Evolutionary conservation across 495 filamentous ascomycete species (phyloP).

Genomic region (Opeltia flavorubescens): DNA sequence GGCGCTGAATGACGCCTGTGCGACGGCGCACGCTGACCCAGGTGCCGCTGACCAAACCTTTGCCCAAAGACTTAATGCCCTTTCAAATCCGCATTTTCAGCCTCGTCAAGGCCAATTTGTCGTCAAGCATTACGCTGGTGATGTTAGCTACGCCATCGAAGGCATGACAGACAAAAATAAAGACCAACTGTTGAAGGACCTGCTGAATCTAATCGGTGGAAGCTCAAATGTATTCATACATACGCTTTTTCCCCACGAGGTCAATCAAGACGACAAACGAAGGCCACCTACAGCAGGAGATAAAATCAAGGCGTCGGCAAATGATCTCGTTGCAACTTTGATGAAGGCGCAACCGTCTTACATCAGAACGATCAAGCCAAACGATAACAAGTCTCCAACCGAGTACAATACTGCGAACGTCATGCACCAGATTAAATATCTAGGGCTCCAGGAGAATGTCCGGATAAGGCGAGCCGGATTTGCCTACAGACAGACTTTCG

Average conservation of each 20-base stretch:
- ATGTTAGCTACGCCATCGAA: constrained; percentile 87
- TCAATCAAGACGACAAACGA: constrained; percentile 91
- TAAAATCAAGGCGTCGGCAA: constrained; percentile 92
- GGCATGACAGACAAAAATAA: constrained; percentile 99
- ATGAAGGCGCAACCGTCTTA: constrained; percentile 97
- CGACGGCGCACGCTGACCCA: constrained; percentile 90
- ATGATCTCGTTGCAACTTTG: constrained; percentile 84
- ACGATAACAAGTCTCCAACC: constrained; percentile 89
- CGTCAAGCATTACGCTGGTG: constrained; percentile 97
- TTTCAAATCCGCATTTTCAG: constrained; percentile 84
- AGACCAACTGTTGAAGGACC: constrained; percentile 88
- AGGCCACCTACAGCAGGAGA: constrained; percentile 91
- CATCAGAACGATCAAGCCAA: constrained; percentile 98
- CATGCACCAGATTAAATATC: constrained; percentile 97
- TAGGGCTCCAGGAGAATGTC: constrained; percentile 97
- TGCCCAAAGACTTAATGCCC: constrained; percentile 76
- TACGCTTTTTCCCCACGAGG: constrained; percentile 76
- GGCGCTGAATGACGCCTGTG: constrained; percentile 92
- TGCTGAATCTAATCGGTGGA: constrained; percentile 73
- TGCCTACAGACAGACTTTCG: constrained; percentile 93
- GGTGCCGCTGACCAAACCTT: constrained; percentile 91
- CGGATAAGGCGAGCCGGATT: constrained; percentile 94
- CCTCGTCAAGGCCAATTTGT: constrained; percentile 92
- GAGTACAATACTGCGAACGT: constrained; percentile 90
- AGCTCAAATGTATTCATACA: constrained; percentile 79